These are phyloP conservation scores for Phytophthora pisi DNA, from an alignment of 352 stramenopile genomes.

Conservation along the genomic window DNA sequence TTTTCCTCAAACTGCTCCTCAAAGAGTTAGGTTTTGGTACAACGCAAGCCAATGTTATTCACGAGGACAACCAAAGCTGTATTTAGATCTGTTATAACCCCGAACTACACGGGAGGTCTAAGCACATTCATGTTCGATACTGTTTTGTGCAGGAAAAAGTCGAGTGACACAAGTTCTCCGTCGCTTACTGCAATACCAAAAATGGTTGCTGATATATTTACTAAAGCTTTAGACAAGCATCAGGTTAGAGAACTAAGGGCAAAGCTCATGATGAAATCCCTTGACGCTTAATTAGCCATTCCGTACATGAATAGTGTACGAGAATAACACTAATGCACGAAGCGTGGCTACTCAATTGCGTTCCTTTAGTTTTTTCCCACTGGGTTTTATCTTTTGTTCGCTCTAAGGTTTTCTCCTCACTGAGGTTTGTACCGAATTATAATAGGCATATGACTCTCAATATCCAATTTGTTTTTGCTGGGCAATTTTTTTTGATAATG, in stretches of 20 bases:
- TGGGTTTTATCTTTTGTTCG: slow-evolving; percentile 12
- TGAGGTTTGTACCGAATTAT: slow-evolving; percentile 10
- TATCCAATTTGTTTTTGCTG: background rate
- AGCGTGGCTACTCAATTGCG: slow-evolving; percentile 6
- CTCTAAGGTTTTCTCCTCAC: slow-evolving; percentile 10
- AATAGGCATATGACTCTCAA: background rate
- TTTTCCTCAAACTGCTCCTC: slow-evolving; percentile 9
- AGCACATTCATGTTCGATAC: slow-evolving; percentile 46
- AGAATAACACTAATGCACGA: slow-evolving; percentile 7
- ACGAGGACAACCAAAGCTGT: slow-evolving; percentile 45
- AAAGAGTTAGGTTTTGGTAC: slow-evolving; percentile 1
- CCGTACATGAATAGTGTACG: background rate
- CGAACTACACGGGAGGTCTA: slow-evolving; percentile 32
- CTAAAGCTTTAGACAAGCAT: slow-evolving; percentile 16
- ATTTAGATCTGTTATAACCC: slow-evolving; percentile 41
- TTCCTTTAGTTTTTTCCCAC: slow-evolving; percentile 4
- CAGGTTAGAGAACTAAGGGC: slow-evolving; percentile 7
- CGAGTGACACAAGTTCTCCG: slow-evolving; percentile 23
- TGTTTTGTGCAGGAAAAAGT: slow-evolving; percentile 42
- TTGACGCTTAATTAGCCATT: slow-evolving; percentile 1
- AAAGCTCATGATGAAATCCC: slow-evolving; percentile 5
- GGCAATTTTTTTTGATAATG: background rate
- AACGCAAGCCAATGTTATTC: slow-evolving; percentile 16
- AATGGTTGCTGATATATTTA: slow-evolving; percentile 15
- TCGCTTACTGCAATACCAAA: slow-evolving; percentile 35